Conservation (phyloP, 2,329 filamentous ascomycete genomes). For the Atkinsonella hypoxylon region DNA sequence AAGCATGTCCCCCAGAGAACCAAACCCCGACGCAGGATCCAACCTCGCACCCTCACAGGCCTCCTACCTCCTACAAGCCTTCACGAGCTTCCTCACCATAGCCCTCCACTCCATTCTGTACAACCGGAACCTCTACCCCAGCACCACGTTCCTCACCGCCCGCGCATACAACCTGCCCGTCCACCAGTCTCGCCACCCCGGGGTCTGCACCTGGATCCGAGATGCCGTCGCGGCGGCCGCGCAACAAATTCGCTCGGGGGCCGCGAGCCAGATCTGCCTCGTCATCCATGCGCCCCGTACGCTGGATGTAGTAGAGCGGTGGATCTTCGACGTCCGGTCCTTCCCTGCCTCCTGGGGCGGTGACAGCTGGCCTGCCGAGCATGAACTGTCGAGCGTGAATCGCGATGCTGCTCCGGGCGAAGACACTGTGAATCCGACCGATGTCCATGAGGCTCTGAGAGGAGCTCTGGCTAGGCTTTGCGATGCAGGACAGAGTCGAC, state of each 20-base stretch:
- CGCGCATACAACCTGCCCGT: constrained; percentile 77
- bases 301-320: constrained; percentile 42
- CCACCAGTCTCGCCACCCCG: constrained; percentile 74
- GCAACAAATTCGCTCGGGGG: constrained; percentile 51
- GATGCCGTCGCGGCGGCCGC: constrained; percentile 66
- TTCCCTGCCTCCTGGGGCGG: constrained; percentile 28
- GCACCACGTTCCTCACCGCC: constrained; percentile 62
- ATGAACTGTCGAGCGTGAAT: constrained; percentile 10
- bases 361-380: not conserved
- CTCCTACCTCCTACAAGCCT: constrained; percentile 47
- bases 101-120: constrained; percentile 79
- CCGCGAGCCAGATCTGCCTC: constrained; percentile 34
- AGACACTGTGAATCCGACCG: constrained; percentile 34
- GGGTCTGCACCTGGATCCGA: constrained; percentile 74
- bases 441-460: constrained; percentile 63
- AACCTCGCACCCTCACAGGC: constrained; percentile 25
- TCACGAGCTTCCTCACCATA: constrained; percentile 70
- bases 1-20: no score
- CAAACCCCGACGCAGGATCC: constrained; percentile 6
- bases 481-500: constrained; percentile 44
- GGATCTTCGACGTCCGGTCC: constrained; percentile 44
- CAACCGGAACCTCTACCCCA: constrained; percentile 69
- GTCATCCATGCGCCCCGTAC: constrained; percentile 30
- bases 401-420: constrained; percentile 16
- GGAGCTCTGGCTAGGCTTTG: constrained; percentile 53